Evolutionary conservation across 140 eudicot genomes (phyloP), one percentile per base, ranked within the genome.

Genomic region (Flaveria floridana): DNA sequence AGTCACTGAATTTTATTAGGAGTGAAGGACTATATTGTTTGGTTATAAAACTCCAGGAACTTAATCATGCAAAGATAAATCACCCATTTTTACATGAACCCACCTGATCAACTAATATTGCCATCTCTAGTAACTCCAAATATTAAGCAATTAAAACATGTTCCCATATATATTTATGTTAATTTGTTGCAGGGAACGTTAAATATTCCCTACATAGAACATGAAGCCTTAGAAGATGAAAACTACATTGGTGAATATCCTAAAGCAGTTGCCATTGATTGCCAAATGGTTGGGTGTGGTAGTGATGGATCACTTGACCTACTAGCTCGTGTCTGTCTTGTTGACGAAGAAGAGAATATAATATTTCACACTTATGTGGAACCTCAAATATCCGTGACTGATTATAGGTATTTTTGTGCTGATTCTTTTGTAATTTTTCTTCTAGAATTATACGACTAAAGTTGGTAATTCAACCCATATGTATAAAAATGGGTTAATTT

Each of bases 281-380:
- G 96, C 79, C 91, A 82, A 82, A 82, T 87, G 95, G 96, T 87
- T 78, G 95, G 89, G 15, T 78, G 91, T 78, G 96, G 92, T 28
- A 87, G 87, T 68, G 91, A 82, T 84, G 91, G 89, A 52, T 75
- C 95, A 53, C 89, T 85, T 51, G 89, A 82, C 74, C 53, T 78
- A 57, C 88, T 88, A 81, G 95, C 84, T 13, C 81, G 91, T 79
- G 91, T 86, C 16, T 90, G 96, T 78, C 88, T 90, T 15, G 76
- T 87, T 70, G 89, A 90, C 30, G 91, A 86, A 73, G 78, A 86
- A 41, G 96, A 90, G 59, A 87, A 84, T 59, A 20, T 79, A 12
- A 78, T 90, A 72, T 90, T 90, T 63, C 95, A 90, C 76, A 70
- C 88, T 7, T 90, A 78, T 65, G 96, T 87, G 61, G 64, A 61